Evolutionary conservation across 257 asterid genomes (phyloP).

Genomic region (Mitragyna speciosa): DNA sequence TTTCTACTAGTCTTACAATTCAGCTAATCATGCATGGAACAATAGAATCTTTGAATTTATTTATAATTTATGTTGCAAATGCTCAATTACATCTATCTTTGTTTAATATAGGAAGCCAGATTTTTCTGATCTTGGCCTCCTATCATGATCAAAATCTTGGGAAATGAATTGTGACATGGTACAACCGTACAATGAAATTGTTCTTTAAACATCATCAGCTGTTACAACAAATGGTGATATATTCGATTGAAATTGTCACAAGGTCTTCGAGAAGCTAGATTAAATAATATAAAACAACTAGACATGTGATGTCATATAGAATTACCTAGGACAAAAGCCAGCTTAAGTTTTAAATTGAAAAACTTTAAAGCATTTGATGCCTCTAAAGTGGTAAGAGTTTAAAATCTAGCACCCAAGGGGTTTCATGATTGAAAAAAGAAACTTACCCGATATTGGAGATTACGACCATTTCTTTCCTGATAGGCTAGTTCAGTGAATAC

Average conservation of each 20-base stretch:
- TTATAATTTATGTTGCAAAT: too few relatives aligned
- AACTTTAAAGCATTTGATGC: neutral
- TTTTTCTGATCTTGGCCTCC: neutral
- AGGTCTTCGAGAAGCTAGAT: neutral
- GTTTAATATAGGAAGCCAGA: neutral
- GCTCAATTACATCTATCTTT: neutral
- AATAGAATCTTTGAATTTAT: neutral
- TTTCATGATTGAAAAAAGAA: slow-evolving; percentile 20
- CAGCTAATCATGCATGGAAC: neutral
- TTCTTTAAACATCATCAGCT: neutral
- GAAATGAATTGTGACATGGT: neutral
- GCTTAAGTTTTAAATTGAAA: neutral
- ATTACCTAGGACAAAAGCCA: neutral
- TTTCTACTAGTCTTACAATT: neutral
- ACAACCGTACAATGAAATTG: too few relatives aligned
- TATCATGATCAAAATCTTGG: too few relatives aligned
- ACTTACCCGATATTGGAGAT: neutral
- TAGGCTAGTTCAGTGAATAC: slow-evolving; percentile 23
- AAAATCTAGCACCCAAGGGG: neutral
- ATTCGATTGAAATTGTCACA: neutral
- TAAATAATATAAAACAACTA: neutral
- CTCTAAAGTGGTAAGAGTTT: neutral
- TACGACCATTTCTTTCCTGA: neutral
- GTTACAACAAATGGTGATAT: neutral
- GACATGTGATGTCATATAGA: neutral